A percentile compares a stretch with the other conserved stretches of the same genome.
Evolutionary conservation across 176 grass and related monocot genomes (phyloP).

Genomic region (Oryza australiensis): DNA sequence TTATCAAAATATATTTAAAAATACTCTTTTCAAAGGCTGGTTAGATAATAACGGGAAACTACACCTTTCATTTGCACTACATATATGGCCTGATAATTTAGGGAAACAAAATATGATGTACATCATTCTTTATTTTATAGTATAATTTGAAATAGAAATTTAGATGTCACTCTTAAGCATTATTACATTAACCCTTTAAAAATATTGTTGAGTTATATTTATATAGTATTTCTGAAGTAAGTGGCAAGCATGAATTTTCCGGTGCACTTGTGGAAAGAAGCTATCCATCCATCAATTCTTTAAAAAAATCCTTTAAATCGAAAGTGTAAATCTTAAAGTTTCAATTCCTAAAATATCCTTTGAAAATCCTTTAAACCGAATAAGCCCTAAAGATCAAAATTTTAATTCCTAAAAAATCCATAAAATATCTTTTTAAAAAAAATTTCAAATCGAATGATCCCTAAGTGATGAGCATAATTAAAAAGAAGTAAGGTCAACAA

Average conservation of each 20-base stretch:
- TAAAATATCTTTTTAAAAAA: too few relatives aligned
- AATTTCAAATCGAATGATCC: too few relatives aligned
- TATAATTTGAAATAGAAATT: neutral
- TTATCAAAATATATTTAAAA: neutral
- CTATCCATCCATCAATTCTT: too few relatives aligned
- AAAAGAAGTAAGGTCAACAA: neutral
- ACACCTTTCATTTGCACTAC: neutral
- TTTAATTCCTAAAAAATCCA: too few relatives aligned
- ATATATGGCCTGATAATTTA: neutral
- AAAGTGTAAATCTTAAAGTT: too few relatives aligned
- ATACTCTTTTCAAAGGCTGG: neutral
- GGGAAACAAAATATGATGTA: neutral
- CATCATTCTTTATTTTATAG: neutral
- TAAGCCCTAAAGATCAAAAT: too few relatives aligned
- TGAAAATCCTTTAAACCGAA: too few relatives aligned
- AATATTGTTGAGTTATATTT: neutral
- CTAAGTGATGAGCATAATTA: neutral
- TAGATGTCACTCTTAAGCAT: neutral
- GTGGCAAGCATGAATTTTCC: neutral
- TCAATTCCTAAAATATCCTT: too few relatives aligned
- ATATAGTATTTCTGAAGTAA: neutral
- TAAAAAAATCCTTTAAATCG: too few relatives aligned
- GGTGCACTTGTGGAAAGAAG: too few relatives aligned
- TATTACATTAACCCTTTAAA: too few relatives aligned
- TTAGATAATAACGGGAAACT: neutral